phyloP scores from a whole-genome alignment of 257 asterid genomes.

The Nyctanthes arbortristis region DNA sequence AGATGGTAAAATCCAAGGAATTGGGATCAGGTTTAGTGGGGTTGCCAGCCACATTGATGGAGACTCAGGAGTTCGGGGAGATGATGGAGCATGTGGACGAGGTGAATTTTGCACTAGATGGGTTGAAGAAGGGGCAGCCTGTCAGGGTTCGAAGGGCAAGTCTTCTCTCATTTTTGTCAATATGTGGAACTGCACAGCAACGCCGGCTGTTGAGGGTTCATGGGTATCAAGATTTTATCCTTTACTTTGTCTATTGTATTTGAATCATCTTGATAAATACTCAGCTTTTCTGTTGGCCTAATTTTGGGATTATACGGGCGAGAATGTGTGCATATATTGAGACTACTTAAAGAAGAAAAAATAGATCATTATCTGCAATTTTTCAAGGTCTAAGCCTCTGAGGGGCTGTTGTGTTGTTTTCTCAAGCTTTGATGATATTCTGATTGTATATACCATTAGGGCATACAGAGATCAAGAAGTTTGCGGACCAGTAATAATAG shows the following conservation, averaged over 20 bases:
- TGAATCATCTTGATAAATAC: constrained; percentile 3
- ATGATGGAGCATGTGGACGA: constrained; percentile 91
- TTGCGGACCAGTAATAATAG: background rate
- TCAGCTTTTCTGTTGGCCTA: constrained; percentile 3
- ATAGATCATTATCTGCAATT: background rate
- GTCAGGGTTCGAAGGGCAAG: constrained; percentile 65
- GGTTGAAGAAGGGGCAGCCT: constrained; percentile 82
- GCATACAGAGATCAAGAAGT: background rate
- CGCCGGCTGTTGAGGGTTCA: constrained; percentile 64
- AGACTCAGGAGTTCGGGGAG: constrained; percentile 88
- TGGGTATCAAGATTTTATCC: constrained; percentile 51
- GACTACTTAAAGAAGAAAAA: background rate
- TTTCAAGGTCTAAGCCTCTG: background rate
- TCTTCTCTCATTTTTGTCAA: constrained; percentile 58
- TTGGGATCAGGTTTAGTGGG: constrained; percentile 30
- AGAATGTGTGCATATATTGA: background rate
- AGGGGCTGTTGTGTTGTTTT: background rate
- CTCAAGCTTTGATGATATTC: background rate
- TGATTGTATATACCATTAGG: background rate
- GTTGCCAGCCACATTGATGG: constrained; percentile 75
- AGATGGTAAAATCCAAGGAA: constrained; percentile 36
- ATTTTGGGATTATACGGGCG: background rate
- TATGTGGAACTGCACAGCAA: constrained; percentile 62
- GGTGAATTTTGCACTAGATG: constrained; percentile 86
- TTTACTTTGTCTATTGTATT: constrained; percentile 4